Evolutionary conservation across 805 yeast species (phyloP), one percentile per base, ranked within the genome.

Genomic region (Zygoascus tannicola): DNA sequence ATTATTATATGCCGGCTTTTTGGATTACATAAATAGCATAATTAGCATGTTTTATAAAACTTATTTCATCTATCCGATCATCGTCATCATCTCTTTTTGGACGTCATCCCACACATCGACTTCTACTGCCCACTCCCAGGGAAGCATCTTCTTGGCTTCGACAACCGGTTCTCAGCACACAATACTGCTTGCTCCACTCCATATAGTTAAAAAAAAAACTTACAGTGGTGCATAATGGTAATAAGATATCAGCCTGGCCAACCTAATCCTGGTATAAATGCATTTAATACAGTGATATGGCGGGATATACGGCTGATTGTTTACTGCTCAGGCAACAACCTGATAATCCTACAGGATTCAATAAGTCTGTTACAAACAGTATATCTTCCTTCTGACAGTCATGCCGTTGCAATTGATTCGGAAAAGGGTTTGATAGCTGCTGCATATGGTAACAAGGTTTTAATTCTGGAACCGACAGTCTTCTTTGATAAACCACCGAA

Each of bases 261-360:
- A 57, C 92, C 92, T 16, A 82, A 80, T 58, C 62, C 67, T 37
- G 58, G 74, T 1, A 68, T 67, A 12, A 74, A 74, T 50, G 66
- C 85, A 0, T 73, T 78, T 20, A 67, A 76, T 34, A 80, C 78
- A 47, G 73, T 70, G 4, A 63, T 66, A 32, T 86, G 95, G 95
- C 76, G 76, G 44, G 68, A 69, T 8, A 76, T 75, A 47, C 73
- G 76, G 41, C 62, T 86, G 2, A 63, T 83, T 28, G 67, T 65
- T 47, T 90, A 90, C 59, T 83, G 87, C 46, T 85, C 96, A 1
- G 97, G 95, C 0, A 86, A 86, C 63, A 86, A 85, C 58, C 67
- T 90, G 51, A 82, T 90, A 28, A 71, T 83, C 3, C 58, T 80
- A 2, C 69, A 81, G 5, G 71, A 74, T 47, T 66, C 71, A 38